Base-by-base conservation (phyloP, 345 rosid genomes). In the Moricandia moricandioides region DNA sequence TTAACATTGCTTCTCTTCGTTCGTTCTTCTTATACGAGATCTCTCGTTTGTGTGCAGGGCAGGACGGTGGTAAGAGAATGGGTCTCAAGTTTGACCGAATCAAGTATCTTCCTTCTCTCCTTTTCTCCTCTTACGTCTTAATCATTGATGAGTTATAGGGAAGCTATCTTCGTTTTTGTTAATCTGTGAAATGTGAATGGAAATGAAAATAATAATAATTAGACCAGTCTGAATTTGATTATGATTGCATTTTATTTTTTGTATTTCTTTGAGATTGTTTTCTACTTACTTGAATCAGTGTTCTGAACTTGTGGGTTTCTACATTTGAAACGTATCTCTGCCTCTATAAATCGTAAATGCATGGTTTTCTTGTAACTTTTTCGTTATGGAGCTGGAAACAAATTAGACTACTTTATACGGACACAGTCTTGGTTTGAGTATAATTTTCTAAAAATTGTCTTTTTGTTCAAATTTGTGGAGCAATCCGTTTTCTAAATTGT, bases 21-120 rank as follows among this genome's bases (percentile, higher is more conserved):
- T 4, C 2, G 29, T 27, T 27, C 5, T 29, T 29, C 31, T 29
- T 29, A 29, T 3, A 0, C 3, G 5, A 67, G n/a, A n/a, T n/a
- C n/a, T 81, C 54, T 51, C 13, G 31, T 11, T 51, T 17, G 17
- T 72, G 64, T 74, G 34, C 78, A 95, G 96, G 97, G 66, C 97
- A 89, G 80, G 99, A 89, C 71, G 91, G 97, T 16, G 97, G 97
- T 61, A 95, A 95, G 81, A 73, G 97, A 60, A 90, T 95, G 97
- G 96, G 99, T 68, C 86, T 90, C 10, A 92, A 90, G 74, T 95
- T 95, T 52, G 96, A 88, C 31, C 89, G 96, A 66, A 89, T 91
- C 12, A 90, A 94, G 97, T 91, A 88, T 88, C 89, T 77, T 37
- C 47, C 45, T 21, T 21, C 24, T 21, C 24, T 29, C 31, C 3